A percentile compares a stretch with the other conserved stretches of the same genome.
These are phyloP conservation scores for Suillus lakei DNA, from an alignment of 768 basidiomycete species.

Conservation along the genomic window DNA sequence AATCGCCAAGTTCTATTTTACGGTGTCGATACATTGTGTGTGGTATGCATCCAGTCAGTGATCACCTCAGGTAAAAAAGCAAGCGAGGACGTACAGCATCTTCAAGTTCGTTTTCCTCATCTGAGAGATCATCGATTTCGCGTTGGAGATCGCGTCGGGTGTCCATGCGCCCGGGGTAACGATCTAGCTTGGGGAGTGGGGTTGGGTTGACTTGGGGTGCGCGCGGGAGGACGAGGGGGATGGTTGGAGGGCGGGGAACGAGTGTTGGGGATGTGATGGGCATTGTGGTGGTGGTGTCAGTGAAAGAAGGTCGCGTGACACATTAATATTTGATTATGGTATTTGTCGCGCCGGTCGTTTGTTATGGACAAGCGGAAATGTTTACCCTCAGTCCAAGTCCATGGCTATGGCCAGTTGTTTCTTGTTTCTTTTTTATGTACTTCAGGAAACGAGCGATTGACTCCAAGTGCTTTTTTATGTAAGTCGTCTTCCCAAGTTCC, in stretches of 20 bases:
- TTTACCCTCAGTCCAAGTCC: too few relatives aligned
- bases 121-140: constrained; percentile 84
- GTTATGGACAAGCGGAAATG: too few relatives aligned
- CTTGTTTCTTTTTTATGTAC: too few relatives aligned
- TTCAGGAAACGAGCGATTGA: too few relatives aligned
- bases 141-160: constrained; percentile 68
- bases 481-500: too few relatives aligned
- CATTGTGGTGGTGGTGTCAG: constrained; percentile 33
- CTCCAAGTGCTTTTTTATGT: too few relatives aligned
- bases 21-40: background rate
- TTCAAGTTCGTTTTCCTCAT: constrained; percentile 84
- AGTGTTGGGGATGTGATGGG: constrained; percentile 71
- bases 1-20: constrained; percentile 56
- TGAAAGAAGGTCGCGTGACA: background rate
- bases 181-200: constrained; percentile 54
- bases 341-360: too few relatives aligned
- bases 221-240: constrained; percentile 70
- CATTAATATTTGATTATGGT: too few relatives aligned
- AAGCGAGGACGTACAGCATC: constrained; percentile 55
- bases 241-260: constrained; percentile 63
- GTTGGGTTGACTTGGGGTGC: constrained; percentile 68
- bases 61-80: background rate
- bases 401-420: too few relatives aligned
- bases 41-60: background rate
- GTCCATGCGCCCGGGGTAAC: constrained; percentile 61